These are phyloP conservation scores for Penicillium sp. DNA, from an alignment of 2,329 filamentous ascomycete genomes.

Conservation along the genomic window DNA sequence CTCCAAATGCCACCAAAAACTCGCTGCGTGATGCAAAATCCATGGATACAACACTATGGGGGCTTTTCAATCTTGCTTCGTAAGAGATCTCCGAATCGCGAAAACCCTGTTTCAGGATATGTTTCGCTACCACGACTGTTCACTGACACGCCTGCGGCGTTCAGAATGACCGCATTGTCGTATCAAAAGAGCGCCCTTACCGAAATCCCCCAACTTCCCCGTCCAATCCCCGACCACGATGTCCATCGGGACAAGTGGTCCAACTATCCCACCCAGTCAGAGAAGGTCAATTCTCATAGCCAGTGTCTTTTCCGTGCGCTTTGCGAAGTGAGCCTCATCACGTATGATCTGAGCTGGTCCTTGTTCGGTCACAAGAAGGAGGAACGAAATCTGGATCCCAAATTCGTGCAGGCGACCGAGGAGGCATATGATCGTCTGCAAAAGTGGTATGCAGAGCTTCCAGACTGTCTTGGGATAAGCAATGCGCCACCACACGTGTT, in stretches of 20 bases:
- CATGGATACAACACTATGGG: conserved; percentile 23
- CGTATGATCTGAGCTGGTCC: conserved; percentile 17
- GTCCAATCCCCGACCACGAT: conserved; percentile 6
- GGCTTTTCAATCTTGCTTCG: conserved; percentile 28
- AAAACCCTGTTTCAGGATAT: too few relatives aligned
- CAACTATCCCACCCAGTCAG: conserved; percentile 20
- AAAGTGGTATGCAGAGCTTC: conserved; percentile 16
- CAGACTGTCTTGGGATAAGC: conserved; percentile 11
- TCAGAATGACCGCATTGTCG: conserved; percentile 22
- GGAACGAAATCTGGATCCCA: conserved; percentile 7
- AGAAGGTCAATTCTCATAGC: conserved; percentile 14
- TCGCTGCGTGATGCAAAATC: conserved; percentile 10
- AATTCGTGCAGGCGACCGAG: conserved; percentile 11
- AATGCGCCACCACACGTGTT: conserved; percentile 11
- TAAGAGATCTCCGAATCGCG: conserved; percentile 18
- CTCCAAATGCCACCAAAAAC: conserved; percentile 18
- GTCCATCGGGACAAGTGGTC: conserved; percentile 20
- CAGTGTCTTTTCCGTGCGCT: conserved; percentile 21
- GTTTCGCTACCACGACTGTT: neutral
- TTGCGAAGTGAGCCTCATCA: conserved; percentile 21
- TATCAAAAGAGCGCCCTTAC: conserved; percentile 20
- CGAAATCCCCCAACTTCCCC: conserved; percentile 15
- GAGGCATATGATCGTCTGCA: conserved; percentile 20
- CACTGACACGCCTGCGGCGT: neutral
- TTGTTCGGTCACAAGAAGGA: conserved; percentile 15